Evolutionary conservation across 257 asterid genomes (phyloP).

Genomic region (Solanum pennellii): DNA sequence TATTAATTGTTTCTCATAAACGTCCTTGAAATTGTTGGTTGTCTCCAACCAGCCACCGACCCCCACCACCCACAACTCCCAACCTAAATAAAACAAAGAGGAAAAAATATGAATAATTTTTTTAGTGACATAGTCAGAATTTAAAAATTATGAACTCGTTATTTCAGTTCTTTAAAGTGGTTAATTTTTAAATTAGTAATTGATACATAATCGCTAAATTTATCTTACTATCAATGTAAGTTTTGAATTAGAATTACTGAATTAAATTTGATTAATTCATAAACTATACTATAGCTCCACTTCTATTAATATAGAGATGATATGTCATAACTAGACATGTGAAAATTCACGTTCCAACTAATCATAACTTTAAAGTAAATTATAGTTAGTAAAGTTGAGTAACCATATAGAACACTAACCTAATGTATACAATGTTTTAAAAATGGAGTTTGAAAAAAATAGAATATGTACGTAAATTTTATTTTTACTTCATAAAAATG

Average conservation of each 20-base stretch:
- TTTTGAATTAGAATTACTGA: not conserved
- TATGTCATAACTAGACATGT: not conserved
- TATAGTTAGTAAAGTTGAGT: not conserved
- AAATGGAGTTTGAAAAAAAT: no score
- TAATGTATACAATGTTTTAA: not conserved
- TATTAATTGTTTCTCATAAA: not conserved
- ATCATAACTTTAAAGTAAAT: not conserved
- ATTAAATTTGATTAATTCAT: not conserved
- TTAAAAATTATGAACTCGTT: rapidly evolving
- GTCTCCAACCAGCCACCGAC: not conserved
- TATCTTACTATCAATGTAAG: not conserved
- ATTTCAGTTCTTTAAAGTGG: not conserved
- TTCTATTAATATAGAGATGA: not conserved
- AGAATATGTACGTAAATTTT: no score
- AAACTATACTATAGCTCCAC: not conserved
- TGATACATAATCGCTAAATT: not conserved
- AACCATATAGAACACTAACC: not conserved
- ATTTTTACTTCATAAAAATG: not conserved
- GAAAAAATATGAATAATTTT: not conserved
- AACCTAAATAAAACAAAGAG: not conserved
- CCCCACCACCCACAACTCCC: not conserved
- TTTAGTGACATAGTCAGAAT: not conserved
- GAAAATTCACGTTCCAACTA: not conserved
- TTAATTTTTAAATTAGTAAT: not conserved
- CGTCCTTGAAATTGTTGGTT: not conserved